These are phyloP conservation scores for Coemansia sp. DNA, from an alignment of 192 early-diverging fungal species.

Conservation along the genomic window DNA sequence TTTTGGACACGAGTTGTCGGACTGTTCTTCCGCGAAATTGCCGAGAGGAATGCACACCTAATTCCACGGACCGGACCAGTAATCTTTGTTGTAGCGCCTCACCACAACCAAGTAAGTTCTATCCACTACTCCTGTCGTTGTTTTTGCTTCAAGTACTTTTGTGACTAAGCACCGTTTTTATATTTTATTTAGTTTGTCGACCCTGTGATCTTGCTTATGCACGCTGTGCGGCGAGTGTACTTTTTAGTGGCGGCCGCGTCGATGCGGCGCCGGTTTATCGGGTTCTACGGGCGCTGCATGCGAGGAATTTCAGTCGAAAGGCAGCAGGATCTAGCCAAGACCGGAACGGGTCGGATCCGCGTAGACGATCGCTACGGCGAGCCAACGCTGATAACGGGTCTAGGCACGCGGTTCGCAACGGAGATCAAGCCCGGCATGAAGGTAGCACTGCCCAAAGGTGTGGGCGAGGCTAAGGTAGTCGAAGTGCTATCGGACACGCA, in stretches of 20 bases:
- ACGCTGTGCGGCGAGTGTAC: slow-evolving; percentile 75
- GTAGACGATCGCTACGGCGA: slow-evolving; percentile 66
- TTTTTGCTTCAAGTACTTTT: neutral
- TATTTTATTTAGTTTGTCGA: slow-evolving; percentile 75
- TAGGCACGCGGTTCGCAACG: slow-evolving; percentile 68
- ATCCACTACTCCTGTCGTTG: neutral
- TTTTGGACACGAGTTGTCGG: slow-evolving; percentile 71
- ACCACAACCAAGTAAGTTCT: slow-evolving; percentile 67
- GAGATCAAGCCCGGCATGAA: slow-evolving; percentile 66
- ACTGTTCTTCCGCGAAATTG: slow-evolving; percentile 91
- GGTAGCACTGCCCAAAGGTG: slow-evolving; percentile 65
- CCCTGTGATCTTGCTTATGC: slow-evolving; percentile 83
- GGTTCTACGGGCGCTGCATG: slow-evolving; percentile 72
- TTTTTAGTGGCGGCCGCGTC: slow-evolving; percentile 84
- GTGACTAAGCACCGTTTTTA: neutral
- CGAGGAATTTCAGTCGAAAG: slow-evolving; percentile 90
- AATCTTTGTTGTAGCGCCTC: slow-evolving; percentile 88
- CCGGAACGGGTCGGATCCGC: slow-evolving; percentile 72
- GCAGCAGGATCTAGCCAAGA: slow-evolving; percentile 84
- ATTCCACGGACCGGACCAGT: slow-evolving; percentile 87
- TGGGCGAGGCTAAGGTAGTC: slow-evolving; percentile 67
- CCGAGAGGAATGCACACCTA: slow-evolving; percentile 76
- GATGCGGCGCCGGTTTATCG: slow-evolving; percentile 85
- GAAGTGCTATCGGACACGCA: slow-evolving; percentile 83
- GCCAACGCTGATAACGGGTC: slow-evolving; percentile 70